Conservation (phyloP, 2,329 filamentous ascomycete species). For the Exophiala spinifera region DNA sequence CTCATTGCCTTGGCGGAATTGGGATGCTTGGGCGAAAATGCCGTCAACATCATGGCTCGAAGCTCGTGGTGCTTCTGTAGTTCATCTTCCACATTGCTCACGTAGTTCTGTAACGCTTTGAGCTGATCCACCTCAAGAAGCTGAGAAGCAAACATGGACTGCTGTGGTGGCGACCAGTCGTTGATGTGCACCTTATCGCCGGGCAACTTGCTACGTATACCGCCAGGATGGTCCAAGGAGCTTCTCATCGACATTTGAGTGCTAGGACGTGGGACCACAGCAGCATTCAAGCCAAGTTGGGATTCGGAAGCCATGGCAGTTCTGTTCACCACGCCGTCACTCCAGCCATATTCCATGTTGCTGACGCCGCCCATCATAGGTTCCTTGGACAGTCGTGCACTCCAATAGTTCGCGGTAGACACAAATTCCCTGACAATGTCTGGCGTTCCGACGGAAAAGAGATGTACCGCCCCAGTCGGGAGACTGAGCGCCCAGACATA, state of each 20-base stretch:
- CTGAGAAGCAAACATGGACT: slow-evolving; percentile 82
- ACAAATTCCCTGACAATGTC: slow-evolving; percentile 96
- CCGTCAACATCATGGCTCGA: slow-evolving; percentile 79
- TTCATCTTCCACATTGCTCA: slow-evolving; percentile 80
- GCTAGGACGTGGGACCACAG: slow-evolving; percentile 49
- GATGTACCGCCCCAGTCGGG: slow-evolving; percentile 87
- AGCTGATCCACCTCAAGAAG: slow-evolving; percentile 79
- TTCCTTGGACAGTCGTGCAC: slow-evolving; percentile 87
- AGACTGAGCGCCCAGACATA: slow-evolving; percentile 93
- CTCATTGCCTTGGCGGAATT: slow-evolving; percentile 83
- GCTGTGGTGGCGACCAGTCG: slow-evolving; percentile 85
- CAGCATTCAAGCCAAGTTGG: slow-evolving; percentile 35
- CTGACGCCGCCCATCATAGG: slow-evolving; percentile 88
- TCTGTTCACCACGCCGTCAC: slow-evolving; percentile 74
- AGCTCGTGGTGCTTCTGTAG: slow-evolving; percentile 84
- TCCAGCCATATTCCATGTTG: slow-evolving; percentile 98
- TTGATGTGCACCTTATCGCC: slow-evolving; percentile 81
- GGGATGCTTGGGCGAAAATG: slow-evolving; percentile 78
- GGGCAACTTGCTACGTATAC: slow-evolving; percentile 65
- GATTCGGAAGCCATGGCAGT: slow-evolving; percentile 61
- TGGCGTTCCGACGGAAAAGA: slow-evolving; percentile 96
- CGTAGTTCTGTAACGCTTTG: slow-evolving; percentile 70
- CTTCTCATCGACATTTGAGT: slow-evolving; percentile 62
- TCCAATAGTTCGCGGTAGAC: slow-evolving; percentile 95
- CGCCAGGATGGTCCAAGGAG: slow-evolving; percentile 63